A percentile compares a stretch with the other conserved stretches of the same genome.
Conservation (phyloP, 129 eudicot species). For the sunflower (Helianthus annuus) region HanXRQr2.0-SUNRISE NC_035446.2:137490231-137490730, state of each 20-base stretch:
- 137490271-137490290: constrained; percentile 81
- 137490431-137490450: constrained; percentile 47
- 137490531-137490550: constrained; percentile 64
- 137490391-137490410: constrained; percentile 58
- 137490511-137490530: constrained; percentile 50
- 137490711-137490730: background rate
- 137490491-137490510: constrained; percentile 35
- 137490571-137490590: constrained; percentile 22
- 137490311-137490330: constrained; percentile 29
- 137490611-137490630: constrained; percentile 2
- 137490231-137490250: constrained; percentile 49
- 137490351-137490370: constrained; percentile 49
- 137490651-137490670: constrained; percentile 15
- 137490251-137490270: constrained; percentile 72
- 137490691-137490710: background rate
- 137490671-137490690: background rate
- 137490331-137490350: constrained; percentile 60
- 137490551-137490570: constrained; percentile 32
- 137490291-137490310: constrained; percentile 62
- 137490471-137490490: constrained; percentile 55
- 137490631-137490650: constrained; percentile 14
- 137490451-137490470: constrained; percentile 80
- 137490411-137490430: constrained; percentile 70
- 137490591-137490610: constrained; percentile 22
- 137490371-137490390: constrained; percentile 67